Conservation (phyloP, 2,329 filamentous ascomycete genomes). For the Sodiomyces alkalinus region DNA sequence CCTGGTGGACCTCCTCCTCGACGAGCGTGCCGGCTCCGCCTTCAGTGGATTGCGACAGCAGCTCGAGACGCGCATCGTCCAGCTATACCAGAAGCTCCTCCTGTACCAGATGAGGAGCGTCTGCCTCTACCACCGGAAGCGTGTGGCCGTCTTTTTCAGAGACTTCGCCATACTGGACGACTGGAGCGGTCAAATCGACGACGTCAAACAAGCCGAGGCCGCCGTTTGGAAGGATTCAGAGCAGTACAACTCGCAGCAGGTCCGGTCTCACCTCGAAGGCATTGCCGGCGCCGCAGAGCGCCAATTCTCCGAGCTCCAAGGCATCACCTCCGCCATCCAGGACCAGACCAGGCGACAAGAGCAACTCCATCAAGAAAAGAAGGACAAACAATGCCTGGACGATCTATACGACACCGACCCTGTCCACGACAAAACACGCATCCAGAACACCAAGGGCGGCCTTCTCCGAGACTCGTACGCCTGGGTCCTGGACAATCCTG, state of each 20-base stretch:
- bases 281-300: slow-evolving; percentile 3
- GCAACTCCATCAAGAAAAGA: slow-evolving; percentile 4
- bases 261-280: slow-evolving; percentile 4
- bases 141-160: slow-evolving; percentile 12
- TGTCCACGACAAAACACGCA: slow-evolving; percentile 17
- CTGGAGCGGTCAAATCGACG: slow-evolving; percentile 16
- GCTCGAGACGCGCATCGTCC: slow-evolving; percentile 13
- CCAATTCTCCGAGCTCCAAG: slow-evolving; percentile 1
- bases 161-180: slow-evolving; percentile 17
- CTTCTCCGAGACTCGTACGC: slow-evolving; percentile 15
- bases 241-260: slow-evolving; percentile 7
- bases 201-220: slow-evolving; percentile 14
- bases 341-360: slow-evolving; percentile 7
- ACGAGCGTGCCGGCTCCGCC: slow-evolving; percentile 5
- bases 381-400: slow-evolving; percentile 10
- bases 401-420: slow-evolving; percentile 16
- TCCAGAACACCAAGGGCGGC: slow-evolving; percentile 19
- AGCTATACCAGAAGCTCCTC: slow-evolving; percentile 23
- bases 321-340: slow-evolving; percentile 5
- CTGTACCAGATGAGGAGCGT: slow-evolving; percentile 24
- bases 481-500: slow-evolving; percentile 18
- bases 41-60: slow-evolving; percentile 5
- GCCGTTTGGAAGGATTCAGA: slow-evolving; percentile 6
- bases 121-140: slow-evolving; percentile 17
- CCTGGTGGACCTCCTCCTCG: slow-evolving; percentile 14